Percentiles rank a stretch among this genome's conserved stretches.
phyloP scores from a whole-genome alignment of 2,329 filamentous ascomycete species.

The Aspergillus spinulosporus region DNA sequence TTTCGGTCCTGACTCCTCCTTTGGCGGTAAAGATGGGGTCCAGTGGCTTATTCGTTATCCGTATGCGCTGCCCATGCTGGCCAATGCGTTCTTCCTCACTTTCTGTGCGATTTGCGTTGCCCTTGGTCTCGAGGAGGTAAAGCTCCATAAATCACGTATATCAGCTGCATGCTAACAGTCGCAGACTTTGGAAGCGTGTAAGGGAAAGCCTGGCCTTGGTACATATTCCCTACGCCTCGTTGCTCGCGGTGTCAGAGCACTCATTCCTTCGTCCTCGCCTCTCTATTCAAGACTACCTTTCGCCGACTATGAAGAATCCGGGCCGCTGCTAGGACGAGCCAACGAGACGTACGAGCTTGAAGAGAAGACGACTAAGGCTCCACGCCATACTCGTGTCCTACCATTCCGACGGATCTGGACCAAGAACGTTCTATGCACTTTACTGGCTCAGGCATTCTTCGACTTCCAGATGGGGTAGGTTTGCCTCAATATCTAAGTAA shows the following conservation, averaged over 20 bases:
- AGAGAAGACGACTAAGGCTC: slow-evolving; percentile 35
- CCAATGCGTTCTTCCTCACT: slow-evolving; percentile 61
- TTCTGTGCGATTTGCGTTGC: slow-evolving; percentile 57
- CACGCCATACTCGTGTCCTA: slow-evolving; percentile 43
- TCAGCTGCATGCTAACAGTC: slow-evolving; percentile 10
- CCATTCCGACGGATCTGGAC: slow-evolving; percentile 57
- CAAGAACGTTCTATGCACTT: slow-evolving; percentile 55
- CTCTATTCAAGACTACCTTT: slow-evolving; percentile 37
- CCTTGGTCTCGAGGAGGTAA: slow-evolving; percentile 64
- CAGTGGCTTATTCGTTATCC: slow-evolving; percentile 64
- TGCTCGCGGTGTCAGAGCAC: slow-evolving; percentile 26
- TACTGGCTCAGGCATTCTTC: slow-evolving; percentile 67
- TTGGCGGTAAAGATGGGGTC: slow-evolving; percentile 58
- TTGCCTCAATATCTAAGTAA: background rate
- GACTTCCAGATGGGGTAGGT: slow-evolving; percentile 65
- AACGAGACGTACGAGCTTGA: slow-evolving; percentile 40
- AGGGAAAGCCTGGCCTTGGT: slow-evolving; percentile 50
- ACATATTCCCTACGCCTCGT: slow-evolving; percentile 32
- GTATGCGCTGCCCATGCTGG: slow-evolving; percentile 67
- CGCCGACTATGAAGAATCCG: slow-evolving; percentile 38
- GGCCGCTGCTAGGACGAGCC: slow-evolving; percentile 35
- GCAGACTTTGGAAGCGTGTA: slow-evolving; percentile 51
- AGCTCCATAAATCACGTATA: background rate
- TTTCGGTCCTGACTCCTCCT: slow-evolving; percentile 60
- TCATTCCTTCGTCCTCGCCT: slow-evolving; percentile 34